These are phyloP conservation scores for Aspergillus olivimuriae DNA, from an alignment of 495 filamentous ascomycete genomes.

Conservation along the genomic window DNA sequence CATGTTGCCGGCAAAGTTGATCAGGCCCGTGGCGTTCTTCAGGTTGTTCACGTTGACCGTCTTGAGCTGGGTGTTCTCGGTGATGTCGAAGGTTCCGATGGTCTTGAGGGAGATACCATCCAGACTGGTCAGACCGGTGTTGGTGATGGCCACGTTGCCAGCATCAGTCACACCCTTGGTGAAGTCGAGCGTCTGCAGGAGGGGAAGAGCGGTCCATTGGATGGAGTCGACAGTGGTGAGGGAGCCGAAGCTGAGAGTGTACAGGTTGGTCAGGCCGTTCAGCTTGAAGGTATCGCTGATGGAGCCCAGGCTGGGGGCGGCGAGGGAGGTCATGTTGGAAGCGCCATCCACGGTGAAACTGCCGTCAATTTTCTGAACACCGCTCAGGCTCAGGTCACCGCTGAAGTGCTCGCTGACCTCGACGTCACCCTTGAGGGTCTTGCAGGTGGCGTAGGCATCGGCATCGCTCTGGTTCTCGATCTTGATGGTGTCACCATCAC, in stretches of 20 bases:
- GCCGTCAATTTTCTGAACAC: conserved; percentile 59
- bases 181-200: conserved; percentile 63
- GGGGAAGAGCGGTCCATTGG: conserved; percentile 65
- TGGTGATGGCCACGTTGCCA: conserved; percentile 61
- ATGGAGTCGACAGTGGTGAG: conserved; percentile 60
- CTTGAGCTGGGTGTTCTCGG: conserved; percentile 71
- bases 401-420: conserved; percentile 50
- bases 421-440: conserved; percentile 63
- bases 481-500: conserved; percentile 36
- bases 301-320: conserved; percentile 39
- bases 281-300: conserved; percentile 63
- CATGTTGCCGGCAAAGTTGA: conserved; percentile 55
- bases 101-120: conserved; percentile 68
- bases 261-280: conserved; percentile 57
- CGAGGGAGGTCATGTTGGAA: conserved; percentile 48
- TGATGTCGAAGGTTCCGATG: conserved; percentile 60
- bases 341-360: conserved; percentile 57
- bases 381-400: conserved; percentile 38
- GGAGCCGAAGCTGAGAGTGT: conserved; percentile 51
- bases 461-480: conserved; percentile 70
- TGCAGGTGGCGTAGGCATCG: conserved; percentile 57
- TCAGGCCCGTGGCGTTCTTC: conserved; percentile 52
- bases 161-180: conserved; percentile 56
- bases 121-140: conserved; percentile 72
- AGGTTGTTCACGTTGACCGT: conserved; percentile 65